These are phyloP conservation scores for Barnettozyma botsteinii DNA, from an alignment of 805 yeast genomes.

Conservation along the genomic window DNA sequence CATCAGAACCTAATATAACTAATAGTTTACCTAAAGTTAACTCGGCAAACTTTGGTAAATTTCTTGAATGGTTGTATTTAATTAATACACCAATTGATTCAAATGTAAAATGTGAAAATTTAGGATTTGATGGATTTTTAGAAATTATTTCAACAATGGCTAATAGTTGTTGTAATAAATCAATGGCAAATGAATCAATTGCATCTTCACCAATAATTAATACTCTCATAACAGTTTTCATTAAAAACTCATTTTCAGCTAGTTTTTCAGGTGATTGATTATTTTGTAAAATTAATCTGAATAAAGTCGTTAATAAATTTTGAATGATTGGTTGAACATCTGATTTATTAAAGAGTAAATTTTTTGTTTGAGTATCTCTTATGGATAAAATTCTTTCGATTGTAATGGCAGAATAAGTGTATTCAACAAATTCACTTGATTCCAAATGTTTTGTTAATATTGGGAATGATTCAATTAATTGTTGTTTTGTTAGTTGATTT, in stretches of 20 bases:
- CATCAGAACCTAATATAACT: constrained; percentile 68
- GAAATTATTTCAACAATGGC: constrained; percentile 65
- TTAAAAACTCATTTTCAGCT: constrained; percentile 91
- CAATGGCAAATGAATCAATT: constrained; percentile 39
- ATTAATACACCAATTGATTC: constrained; percentile 80
- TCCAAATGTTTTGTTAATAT: constrained; percentile 64
- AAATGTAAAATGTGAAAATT: constrained; percentile 83
- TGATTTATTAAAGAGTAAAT: constrained; percentile 58
- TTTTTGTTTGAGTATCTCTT: constrained; percentile 45
- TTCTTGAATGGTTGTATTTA: constrained; percentile 38
- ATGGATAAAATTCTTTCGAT: constrained; percentile 82
- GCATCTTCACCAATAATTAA: constrained; percentile 66
- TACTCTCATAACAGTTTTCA: constrained; percentile 84
- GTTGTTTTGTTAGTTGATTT: constrained; percentile 86
- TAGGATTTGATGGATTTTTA: constrained; percentile 92
- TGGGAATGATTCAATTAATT: constrained; percentile 74
- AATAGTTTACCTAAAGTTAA: constrained; percentile 63
- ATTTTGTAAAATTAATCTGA: constrained; percentile 56
- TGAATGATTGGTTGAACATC: constrained; percentile 65
- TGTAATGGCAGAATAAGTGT: constrained; percentile 90
- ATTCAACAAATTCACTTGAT: constrained; percentile 69
- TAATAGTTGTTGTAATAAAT: constrained; percentile 57
- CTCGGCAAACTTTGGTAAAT: constrained; percentile 31
- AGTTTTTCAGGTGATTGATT: constrained; percentile 76
- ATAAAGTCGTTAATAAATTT: constrained; percentile 58